Percentiles rank a stretch among this genome's conserved stretches.
These are phyloP conservation scores for Phyllosticta citribraziliensis DNA, from an alignment of 2,329 filamentous ascomycete species.

Conservation along the genomic window DNA sequence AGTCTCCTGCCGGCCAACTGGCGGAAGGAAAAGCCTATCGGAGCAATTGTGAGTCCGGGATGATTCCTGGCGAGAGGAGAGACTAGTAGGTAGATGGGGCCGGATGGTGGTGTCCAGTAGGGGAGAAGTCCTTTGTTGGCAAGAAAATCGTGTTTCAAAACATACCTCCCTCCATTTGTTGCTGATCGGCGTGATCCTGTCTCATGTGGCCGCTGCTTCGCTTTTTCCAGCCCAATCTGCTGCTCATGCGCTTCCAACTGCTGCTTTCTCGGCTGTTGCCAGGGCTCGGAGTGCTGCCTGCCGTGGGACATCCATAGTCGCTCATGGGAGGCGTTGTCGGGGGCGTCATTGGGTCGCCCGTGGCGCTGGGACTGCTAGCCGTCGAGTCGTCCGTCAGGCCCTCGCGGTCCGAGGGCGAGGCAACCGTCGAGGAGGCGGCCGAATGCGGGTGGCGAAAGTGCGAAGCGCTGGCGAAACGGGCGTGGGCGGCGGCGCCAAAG, in stretches of 20 bases:
- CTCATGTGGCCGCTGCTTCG: conserved; percentile 8
- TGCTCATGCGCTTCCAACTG: conserved; percentile 32
- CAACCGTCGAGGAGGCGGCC: conserved; percentile 15
- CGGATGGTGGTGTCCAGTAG: neutral
- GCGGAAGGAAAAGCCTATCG: neutral
- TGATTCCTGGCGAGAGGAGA: neutral
- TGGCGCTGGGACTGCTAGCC: conserved; percentile 23
- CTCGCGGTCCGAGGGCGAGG: conserved; percentile 16
- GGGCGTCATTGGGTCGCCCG: conserved; percentile 49
- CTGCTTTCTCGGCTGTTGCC: conserved; percentile 24
- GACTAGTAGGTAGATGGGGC: neutral
- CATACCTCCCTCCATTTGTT: conserved; percentile 9
- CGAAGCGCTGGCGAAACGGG: conserved; percentile 25
- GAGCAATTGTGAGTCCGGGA: neutral
- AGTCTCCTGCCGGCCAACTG: neutral
- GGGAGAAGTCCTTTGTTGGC: neutral
- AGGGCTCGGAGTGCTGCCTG: conserved; percentile 27
- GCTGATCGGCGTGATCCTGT: conserved; percentile 6
- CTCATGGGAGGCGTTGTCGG: conserved; percentile 57
- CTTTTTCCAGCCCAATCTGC: conserved; percentile 32
- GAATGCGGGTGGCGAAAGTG: conserved; percentile 8
- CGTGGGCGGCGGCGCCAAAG: conserved; percentile 14
- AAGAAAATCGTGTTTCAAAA: conserved; percentile 1
- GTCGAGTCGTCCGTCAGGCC: conserved; percentile 55
- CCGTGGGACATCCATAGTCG: conserved; percentile 16